Base-by-base conservation (phyloP, 345 rosid genomes). In the Odontarrhena argentea region DNA sequence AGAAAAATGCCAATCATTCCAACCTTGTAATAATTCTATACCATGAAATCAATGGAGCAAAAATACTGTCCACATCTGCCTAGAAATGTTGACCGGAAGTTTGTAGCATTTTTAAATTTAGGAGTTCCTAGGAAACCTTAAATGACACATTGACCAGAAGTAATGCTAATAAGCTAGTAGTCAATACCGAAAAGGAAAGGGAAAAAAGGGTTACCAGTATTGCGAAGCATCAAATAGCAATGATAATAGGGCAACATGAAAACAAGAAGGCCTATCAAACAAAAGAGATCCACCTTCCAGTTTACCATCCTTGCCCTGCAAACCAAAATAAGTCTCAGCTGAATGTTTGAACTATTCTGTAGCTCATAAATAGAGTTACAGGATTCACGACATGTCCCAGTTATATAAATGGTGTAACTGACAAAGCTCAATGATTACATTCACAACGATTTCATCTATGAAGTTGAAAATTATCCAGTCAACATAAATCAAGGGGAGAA, bases 181-280 rank as follows among this genome's bases (percentile, higher is more conserved):
- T n/a, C 9, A 8, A 35, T 6, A 67, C 24, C 34, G 2, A 8
- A 65, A 12, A 7, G 35, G 3, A 46, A 55, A 41, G 60, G 9
- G 1, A 42, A 55, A 55, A 44, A 35, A 13, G 55, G 60, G 85
- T 35, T 81, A 93, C 99, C 97, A 37, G 75, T 84, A 66, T 88
- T 91, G 78, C 93, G 78, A 65, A 94, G 95, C 97, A 91, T 91
- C 84, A 94, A 75, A 85, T 91, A 88, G 76, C 97, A 94, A 78
- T 94, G 99, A 78, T 94, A 91, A 75, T 87, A 94, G 2, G 97
- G 99, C 77, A 94, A 69, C 91, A 91, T 76, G 83, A 94, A 94
- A 77, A 94, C 95, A 67, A 94, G 83, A 22, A 94, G 81, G 77
- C 86, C 71, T 66, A 94, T 94, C 82, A 94, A 77, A 79, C 96